Conservation (phyloP, 108 stramenopile species). For the Cyclostephanos tholiformis region DNA sequence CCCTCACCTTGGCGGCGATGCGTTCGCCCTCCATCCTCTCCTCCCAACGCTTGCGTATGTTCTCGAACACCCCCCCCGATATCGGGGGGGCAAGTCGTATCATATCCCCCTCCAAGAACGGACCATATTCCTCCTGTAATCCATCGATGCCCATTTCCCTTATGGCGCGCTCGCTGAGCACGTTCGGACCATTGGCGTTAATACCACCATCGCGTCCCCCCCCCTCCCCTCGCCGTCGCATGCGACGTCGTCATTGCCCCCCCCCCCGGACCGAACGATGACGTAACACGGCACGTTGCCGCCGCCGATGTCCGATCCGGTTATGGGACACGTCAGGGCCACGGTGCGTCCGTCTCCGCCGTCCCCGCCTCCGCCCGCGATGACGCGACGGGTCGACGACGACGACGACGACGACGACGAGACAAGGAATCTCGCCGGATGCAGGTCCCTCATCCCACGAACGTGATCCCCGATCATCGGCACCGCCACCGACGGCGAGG, state of each 20-base stretch:
- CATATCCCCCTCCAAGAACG: conserved; percentile 59
- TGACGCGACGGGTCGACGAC: no score
- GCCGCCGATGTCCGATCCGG: conserved; percentile 61
- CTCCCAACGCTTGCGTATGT: conserved; percentile 47
- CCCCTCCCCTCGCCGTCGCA: conserved; percentile 36
- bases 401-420: no score
- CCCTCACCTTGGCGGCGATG: conserved; percentile 42
- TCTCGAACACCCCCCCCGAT: conserved; percentile 41
- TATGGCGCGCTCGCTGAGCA: conserved; percentile 68
- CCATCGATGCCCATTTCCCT: conserved; percentile 65
- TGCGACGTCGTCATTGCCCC: no score
- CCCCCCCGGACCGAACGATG: conserved; percentile 51
- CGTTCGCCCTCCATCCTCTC: conserved; percentile 45
- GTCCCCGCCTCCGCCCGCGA: not conserved
- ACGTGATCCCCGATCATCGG: conserved; percentile 53
- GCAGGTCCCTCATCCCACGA: conserved; percentile 72
- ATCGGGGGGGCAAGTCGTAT: conserved; percentile 72
- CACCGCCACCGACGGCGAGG: not conserved
- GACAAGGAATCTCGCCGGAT: conserved; percentile 63
- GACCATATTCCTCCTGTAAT: conserved; percentile 71
- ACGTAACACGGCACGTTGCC: conserved; percentile 62
- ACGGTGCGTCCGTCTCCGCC: conserved; percentile 6
- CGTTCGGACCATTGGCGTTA: conserved; percentile 60
- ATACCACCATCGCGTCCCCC: conserved; percentile 2
- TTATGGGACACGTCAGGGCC: conserved; percentile 66